Evolutionary conservation across 169 alveolate species (phyloP).

Genomic region (Plasmodium coatneyi): DNA sequence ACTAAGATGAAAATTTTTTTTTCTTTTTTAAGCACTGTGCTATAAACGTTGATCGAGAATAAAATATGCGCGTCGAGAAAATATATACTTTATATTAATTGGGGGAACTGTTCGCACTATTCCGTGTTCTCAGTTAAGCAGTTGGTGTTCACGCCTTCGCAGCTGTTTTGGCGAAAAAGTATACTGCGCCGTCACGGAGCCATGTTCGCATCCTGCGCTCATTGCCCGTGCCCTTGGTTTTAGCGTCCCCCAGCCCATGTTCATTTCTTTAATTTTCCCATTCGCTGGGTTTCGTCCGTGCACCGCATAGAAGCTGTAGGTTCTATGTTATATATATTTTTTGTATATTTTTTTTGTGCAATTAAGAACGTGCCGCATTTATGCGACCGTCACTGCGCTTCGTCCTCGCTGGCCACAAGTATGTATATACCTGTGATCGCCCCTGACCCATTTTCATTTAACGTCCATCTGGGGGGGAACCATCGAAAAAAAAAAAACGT

Average conservation of each 20-base stretch:
- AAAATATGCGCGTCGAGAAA: not conserved
- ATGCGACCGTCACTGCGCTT: not conserved
- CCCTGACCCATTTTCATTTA: not conserved
- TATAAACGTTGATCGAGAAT: not conserved
- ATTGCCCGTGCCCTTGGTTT: too few species aligned
- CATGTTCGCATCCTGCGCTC: not conserved
- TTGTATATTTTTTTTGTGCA: not conserved
- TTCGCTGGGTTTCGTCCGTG: not conserved
- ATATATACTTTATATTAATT: too few species aligned
- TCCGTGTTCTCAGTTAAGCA: not conserved
- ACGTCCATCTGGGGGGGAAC: not conserved
- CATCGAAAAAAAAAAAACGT: not conserved
- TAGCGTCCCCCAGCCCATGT: not conserved
- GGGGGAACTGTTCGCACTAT: not conserved
- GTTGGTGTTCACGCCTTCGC: not conserved
- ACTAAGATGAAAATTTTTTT: too few species aligned
- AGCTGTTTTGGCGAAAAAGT: not conserved
- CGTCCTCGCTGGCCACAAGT: not conserved
- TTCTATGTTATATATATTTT: not conserved
- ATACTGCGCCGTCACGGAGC: not conserved
- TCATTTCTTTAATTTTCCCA: not conserved
- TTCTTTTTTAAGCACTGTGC: not conserved
- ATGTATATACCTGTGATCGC: not conserved
- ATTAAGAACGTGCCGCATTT: not conserved
- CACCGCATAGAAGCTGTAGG: not conserved